A percentile compares a stretch with the other conserved stretches of the same genome.
phyloP scores from a whole-genome alignment of 2,329 filamentous ascomycete species.

The Claviceps sorghi region DNA sequence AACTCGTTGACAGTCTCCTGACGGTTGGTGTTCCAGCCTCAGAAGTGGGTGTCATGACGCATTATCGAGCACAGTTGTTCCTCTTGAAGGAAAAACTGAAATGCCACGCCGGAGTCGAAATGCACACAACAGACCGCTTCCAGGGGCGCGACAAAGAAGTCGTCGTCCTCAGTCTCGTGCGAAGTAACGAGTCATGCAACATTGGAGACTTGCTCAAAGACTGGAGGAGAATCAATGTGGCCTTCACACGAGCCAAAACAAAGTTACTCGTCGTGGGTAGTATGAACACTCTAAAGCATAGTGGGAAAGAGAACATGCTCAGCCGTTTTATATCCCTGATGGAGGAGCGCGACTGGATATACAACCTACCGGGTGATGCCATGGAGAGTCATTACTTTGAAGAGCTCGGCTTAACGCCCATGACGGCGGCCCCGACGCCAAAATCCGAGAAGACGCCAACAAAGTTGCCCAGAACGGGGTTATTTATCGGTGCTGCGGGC shows the following conservation, averaged over 20 bases:
- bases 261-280: conserved; percentile 85
- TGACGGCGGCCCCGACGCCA: conserved; percentile 9
- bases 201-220: conserved; percentile 90
- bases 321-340: conserved; percentile 63
- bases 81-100: conserved; percentile 62
- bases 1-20: conserved; percentile 69
- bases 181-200: conserved; percentile 64
- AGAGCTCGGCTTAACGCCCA: conserved; percentile 33
- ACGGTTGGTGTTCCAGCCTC: conserved; percentile 56
- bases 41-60: conserved; percentile 89
- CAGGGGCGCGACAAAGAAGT: conserved; percentile 94
- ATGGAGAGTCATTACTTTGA: conserved; percentile 56
- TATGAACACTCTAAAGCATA: conserved; percentile 59
- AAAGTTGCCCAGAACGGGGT: conserved; percentile 12
- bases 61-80: conserved; percentile 85
- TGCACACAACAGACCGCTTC: conserved; percentile 94
- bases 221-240: conserved; percentile 88
- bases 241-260: conserved; percentile 80
- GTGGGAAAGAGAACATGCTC: conserved; percentile 61
- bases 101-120: conserved; percentile 53
- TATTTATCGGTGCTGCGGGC: conserved; percentile 11
- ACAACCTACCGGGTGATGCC: conserved; percentile 52
- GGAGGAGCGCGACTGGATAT: conserved; percentile 63
- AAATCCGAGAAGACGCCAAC: conserved; percentile 13
- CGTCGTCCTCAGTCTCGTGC: conserved; percentile 72